These are phyloP conservation scores for Whalleya microplaca DNA, from an alignment of 2,329 filamentous ascomycete species.

Conservation along the genomic window DNA sequence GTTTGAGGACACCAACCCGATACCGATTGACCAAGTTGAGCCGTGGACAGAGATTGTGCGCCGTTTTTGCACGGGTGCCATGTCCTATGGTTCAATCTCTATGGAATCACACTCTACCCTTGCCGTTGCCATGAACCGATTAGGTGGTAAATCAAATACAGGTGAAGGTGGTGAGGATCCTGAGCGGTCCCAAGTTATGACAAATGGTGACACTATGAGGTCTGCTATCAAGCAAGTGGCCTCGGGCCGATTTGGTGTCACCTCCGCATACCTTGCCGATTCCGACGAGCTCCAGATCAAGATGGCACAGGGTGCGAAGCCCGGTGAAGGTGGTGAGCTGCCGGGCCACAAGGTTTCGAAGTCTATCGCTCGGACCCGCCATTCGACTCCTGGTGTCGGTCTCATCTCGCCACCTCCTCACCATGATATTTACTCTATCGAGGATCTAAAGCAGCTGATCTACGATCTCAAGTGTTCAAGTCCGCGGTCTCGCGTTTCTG, in stretches of 20 bases:
- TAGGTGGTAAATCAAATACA: conserved; percentile 96
- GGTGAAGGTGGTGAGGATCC: conserved; percentile 96
- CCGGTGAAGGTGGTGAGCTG: conserved; percentile 95
- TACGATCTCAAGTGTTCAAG: conserved; percentile 98
- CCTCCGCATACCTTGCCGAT: conserved; percentile 90
- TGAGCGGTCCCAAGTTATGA: conserved; percentile 82
- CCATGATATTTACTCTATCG: conserved; percentile 98
- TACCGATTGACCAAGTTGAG: conserved; percentile 96
- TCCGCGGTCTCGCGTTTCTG: conserved; percentile 87
- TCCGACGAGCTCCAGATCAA: conserved; percentile 98
- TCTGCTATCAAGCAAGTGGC: conserved; percentile 98
- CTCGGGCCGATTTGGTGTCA: conserved; percentile 94
- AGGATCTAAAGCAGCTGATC: conserved; percentile 96
- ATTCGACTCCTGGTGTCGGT: conserved; percentile 95
- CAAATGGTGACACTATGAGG: conserved; percentile 95
- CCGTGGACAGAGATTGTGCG: conserved; percentile 98
- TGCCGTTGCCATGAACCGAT: conserved; percentile 93
- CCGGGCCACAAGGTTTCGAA: conserved; percentile 96
- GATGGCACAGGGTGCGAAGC: conserved; percentile 98
- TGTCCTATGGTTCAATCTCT: conserved; percentile 98
- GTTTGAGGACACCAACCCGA: conserved; percentile 81
- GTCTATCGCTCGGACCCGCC: conserved; percentile 89
- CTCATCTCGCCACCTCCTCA: conserved; percentile 95
- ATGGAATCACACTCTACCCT: conserved; percentile 98
- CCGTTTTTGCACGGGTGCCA: conserved; percentile 94